Conservation (phyloP, 1,139 yeast species). For the Hansenula sp. region DNA sequence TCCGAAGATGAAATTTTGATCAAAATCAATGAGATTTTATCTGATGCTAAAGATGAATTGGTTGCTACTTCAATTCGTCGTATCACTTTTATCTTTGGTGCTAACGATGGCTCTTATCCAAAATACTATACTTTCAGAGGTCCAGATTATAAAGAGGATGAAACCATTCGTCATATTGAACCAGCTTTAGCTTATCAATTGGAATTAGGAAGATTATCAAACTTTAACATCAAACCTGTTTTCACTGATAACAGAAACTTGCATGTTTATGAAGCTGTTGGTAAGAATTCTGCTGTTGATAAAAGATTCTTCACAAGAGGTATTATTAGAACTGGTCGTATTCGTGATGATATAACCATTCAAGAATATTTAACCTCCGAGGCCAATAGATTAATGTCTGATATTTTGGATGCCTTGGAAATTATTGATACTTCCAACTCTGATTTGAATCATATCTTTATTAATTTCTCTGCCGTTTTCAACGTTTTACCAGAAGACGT, state of each 20-base stretch:
- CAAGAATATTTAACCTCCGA: constrained; percentile 94
- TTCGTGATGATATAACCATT: constrained; percentile 87
- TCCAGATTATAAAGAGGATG: constrained; percentile 76
- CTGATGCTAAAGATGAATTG: constrained; percentile 68
- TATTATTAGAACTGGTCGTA: constrained; percentile 92
- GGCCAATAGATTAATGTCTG: constrained; percentile 93
- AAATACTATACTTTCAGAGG: constrained; percentile 94
- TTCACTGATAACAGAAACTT: constrained; percentile 96
- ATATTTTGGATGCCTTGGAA: constrained; percentile 91
- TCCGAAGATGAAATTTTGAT: constrained; percentile 66
- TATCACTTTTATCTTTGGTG: constrained; percentile 85
- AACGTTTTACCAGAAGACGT: constrained; percentile 93
- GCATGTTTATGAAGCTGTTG: constrained; percentile 95
- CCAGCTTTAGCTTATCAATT: constrained; percentile 98
- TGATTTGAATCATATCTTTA: constrained; percentile 93
- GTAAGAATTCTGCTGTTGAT: constrained; percentile 90
- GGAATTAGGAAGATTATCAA: constrained; percentile 90
- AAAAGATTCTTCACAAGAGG: constrained; percentile 96
- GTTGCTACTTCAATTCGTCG: constrained; percentile 77
- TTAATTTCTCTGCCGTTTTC: constrained; percentile 93
- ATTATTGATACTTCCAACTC: constrained; percentile 92
- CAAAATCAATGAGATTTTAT: constrained; percentile 62
- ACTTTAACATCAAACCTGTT: constrained; percentile 91
- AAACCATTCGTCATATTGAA: constrained; percentile 94
- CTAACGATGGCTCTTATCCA: constrained; percentile 83